Conservation (phyloP, 2,329 filamentous ascomycete species). For the Chrysoporthe austroafricana region DNA sequence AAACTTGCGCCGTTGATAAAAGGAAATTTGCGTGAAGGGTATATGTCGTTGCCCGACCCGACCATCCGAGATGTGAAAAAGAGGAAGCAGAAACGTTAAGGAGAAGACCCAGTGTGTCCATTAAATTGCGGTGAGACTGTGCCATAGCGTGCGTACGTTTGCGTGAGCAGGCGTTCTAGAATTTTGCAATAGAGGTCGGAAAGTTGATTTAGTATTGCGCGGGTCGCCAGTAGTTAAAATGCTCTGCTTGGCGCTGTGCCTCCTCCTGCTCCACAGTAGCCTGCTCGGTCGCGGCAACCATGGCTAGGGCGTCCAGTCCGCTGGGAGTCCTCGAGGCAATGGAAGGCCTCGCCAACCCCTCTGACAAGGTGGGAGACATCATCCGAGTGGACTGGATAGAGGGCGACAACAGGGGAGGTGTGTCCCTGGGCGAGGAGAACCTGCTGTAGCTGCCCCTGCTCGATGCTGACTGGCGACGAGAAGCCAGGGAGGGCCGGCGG, state of each 20-base stretch:
- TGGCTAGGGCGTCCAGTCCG: constrained; percentile 58
- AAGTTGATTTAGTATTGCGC: constrained; percentile 19
- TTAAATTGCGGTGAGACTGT: background rate
- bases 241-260: constrained; percentile 48
- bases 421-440: constrained; percentile 34
- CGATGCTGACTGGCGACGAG: constrained; percentile 32
- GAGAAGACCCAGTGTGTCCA: background rate
- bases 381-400: constrained; percentile 44
- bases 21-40: constrained; percentile 20
- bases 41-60: constrained; percentile 27
- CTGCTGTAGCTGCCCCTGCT: constrained; percentile 34
- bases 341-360: constrained; percentile 50
- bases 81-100: constrained; percentile 14
- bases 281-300: constrained; percentile 49
- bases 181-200: background rate
- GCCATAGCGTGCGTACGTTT: background rate
- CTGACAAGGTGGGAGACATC: constrained; percentile 51
- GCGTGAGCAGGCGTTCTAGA: background rate
- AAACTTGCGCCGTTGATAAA: constrained; percentile 13
- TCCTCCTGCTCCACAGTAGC: constrained; percentile 10
- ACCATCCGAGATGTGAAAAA: constrained; percentile 18
- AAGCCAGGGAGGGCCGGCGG: constrained; percentile 33
- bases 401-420: constrained; percentile 40
- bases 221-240: constrained; percentile 33
- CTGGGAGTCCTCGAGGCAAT: constrained; percentile 47